Evolutionary conservation across 108 stramenopile genomes (phyloP), one percentile per base, ranked within the genome.

Genomic region (Cyclotella kingstonii): DNA sequence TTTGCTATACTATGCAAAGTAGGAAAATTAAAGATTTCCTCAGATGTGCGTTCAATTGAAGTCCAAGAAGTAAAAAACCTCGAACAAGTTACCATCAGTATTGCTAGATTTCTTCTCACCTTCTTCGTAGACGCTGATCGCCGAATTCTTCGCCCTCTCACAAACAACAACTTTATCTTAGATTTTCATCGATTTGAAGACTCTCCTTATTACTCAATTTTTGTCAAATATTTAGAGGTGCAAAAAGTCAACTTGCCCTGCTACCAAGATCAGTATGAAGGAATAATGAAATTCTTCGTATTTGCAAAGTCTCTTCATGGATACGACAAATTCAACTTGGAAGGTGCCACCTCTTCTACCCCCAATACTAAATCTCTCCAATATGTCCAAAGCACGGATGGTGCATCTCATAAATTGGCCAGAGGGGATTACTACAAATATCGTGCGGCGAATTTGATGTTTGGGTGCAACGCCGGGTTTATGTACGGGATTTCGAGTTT

Each of bases 361-460:
- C 63, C 72, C 56, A 81, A 81, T 23, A 77, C 71, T 5, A 81
- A 81, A 43, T 66, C 68, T 18, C 55, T 81, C 19, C 66, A 66
- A 19, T 60, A 48, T 27, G 48, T 81, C 2, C 60, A 66, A 42
- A 41, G 39, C 5, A 64, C 62, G 8, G 79, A 81, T 26, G 79
- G 71, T 3, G 79, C 77, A 25, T 48, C 66, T 5, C 29, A 45
- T 19, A 69, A 76, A 52, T 33, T 81, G 29, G 68, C 71, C 0
- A 56, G 63, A 11, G 63, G 69, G 11, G 67, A 81, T 38, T 81
- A 76, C 44, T 81, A 81, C 79, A 81, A 81, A 47, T 81, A 81
- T 43, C 57, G 79, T 15, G 73, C 79, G 14, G 57, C 60, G 14
- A 70, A 69, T 44, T 53, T 81, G 22, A 77, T 77, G 79, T 81